Evolutionary conservation across 169 alveolate genomes (phyloP).

Genomic region (Plasmodium malariae): DNA sequence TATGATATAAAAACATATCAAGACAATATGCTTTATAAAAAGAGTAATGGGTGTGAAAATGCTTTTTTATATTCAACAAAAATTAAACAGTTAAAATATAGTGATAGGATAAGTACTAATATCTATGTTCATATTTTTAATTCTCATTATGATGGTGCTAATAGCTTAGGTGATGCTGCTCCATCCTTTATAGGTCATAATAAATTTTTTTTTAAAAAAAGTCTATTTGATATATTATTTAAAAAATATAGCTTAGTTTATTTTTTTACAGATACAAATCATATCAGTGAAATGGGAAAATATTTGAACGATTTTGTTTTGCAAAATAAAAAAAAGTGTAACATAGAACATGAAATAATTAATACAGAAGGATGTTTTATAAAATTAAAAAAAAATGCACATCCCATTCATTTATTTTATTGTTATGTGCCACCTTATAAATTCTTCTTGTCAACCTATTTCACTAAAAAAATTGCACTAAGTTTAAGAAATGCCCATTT

Average conservation of each 20-base stretch:
- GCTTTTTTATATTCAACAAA: constrained; percentile 47
- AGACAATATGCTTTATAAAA: constrained; percentile 21
- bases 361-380: background rate
- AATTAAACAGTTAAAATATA: constrained; percentile 9
- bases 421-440: constrained; percentile 46
- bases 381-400: constrained; percentile 14
- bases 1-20: constrained; percentile 31
- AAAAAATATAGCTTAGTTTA: constrained; percentile 32
- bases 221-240: constrained; percentile 43
- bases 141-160: background rate
- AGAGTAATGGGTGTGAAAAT: constrained; percentile 47
- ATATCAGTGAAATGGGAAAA: constrained; percentile 30
- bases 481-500: constrained; percentile 25
- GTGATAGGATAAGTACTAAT: constrained; percentile 47
- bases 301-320: constrained; percentile 19
- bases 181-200: background rate
- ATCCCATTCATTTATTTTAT: constrained; percentile 36
- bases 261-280: constrained; percentile 34
- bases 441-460: constrained; percentile 23
- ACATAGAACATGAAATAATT: background rate
- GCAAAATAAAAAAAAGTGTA: background rate
- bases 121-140: background rate
- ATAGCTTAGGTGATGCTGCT: background rate
- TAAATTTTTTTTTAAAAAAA: background rate
- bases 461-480: constrained; percentile 20